A percentile compares a stretch with the other conserved stretches of the same genome.
Conservation (phyloP, 805 yeast genomes). For the Middelhovenomyces tepae region DNA sequence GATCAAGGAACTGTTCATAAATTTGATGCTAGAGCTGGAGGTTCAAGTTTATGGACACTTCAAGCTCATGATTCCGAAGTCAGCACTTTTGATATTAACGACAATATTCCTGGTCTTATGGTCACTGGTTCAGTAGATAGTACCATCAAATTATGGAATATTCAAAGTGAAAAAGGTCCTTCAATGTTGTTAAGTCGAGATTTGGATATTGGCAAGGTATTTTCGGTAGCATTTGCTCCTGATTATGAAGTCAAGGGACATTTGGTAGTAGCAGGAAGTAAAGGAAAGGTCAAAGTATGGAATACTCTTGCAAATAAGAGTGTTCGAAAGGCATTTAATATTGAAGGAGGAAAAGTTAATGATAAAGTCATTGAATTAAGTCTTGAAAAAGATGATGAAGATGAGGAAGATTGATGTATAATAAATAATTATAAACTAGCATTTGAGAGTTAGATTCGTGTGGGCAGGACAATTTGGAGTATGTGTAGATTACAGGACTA, state of each 20-base stretch:
- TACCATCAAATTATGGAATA: slow-evolving; percentile 79
- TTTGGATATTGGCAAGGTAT: slow-evolving; percentile 88
- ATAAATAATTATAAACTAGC: no score
- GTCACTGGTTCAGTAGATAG: slow-evolving; percentile 90
- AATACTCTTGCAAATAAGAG: slow-evolving; percentile 77
- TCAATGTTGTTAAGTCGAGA: slow-evolving; percentile 86
- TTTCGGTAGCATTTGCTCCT: slow-evolving; percentile 73
- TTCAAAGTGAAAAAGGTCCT: slow-evolving; percentile 50
- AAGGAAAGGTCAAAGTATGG: slow-evolving; percentile 82
- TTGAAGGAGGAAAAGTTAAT: not conserved
- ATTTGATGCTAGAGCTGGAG: slow-evolving; percentile 68
- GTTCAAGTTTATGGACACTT: slow-evolving; percentile 79
- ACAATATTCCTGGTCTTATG: slow-evolving; percentile 59
- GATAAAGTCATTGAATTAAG: slow-evolving; percentile 3
- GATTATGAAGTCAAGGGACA: slow-evolving; percentile 82
- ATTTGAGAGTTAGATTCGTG: no score
- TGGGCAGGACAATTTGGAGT: no score
- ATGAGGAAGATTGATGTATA: not conserved
- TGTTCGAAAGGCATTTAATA: slow-evolving; percentile 59
- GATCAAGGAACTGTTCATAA: slow-evolving; percentile 86
- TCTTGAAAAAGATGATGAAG: slow-evolving; percentile 1
- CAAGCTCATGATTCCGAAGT: slow-evolving; percentile 97
- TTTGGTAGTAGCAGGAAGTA: slow-evolving; percentile 79
- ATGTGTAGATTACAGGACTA: no score
- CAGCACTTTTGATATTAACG: slow-evolving; percentile 67